Conservation (phyloP, 805 yeast genomes). For the Metschnikowia colocasiae region DNA sequence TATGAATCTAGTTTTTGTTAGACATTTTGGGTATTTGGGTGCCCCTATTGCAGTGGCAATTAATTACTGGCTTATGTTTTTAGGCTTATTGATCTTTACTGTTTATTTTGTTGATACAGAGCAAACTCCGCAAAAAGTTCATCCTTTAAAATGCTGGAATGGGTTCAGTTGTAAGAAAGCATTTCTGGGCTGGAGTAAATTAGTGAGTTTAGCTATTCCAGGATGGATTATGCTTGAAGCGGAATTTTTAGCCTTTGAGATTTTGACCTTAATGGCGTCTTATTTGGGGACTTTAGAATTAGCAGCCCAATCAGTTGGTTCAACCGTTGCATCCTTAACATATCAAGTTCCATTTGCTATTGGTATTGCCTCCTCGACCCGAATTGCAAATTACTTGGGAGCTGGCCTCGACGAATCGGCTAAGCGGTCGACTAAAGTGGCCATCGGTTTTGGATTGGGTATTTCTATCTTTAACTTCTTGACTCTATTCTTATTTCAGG, state of each 20-base stretch:
- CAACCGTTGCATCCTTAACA: slow-evolving; percentile 41
- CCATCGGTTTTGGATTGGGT: slow-evolving; percentile 34
- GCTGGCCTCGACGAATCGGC: slow-evolving; percentile 39
- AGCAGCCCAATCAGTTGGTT: slow-evolving; percentile 50
- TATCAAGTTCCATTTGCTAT: slow-evolving; percentile 58
- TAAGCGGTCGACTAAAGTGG: slow-evolving; percentile 33
- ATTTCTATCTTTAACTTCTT: slow-evolving; percentile 33
- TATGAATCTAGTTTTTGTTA: slow-evolving; percentile 46
- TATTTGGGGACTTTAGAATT: slow-evolving; percentile 50
- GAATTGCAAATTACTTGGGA: slow-evolving; percentile 56
- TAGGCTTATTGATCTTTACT: slow-evolving; percentile 39
- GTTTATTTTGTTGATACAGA: slow-evolving; percentile 33
- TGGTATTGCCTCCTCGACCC: slow-evolving; percentile 55
- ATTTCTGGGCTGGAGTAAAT: slow-evolving; percentile 44
- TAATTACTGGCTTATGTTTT: slow-evolving; percentile 55
- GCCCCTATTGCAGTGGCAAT: slow-evolving; percentile 59
- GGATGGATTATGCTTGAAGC: slow-evolving; percentile 59
- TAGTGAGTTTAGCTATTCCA: slow-evolving; percentile 47
- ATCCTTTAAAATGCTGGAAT: slow-evolving; percentile 48
- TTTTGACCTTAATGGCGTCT: slow-evolving; percentile 51
- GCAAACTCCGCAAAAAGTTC: slow-evolving; percentile 44
- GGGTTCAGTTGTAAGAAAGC: slow-evolving; percentile 40
- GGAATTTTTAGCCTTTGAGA: slow-evolving; percentile 57
- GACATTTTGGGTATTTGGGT: slow-evolving; percentile 48
- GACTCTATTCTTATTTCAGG: slow-evolving; percentile 29